phyloP scores from a whole-genome alignment of 106 monocot genomes.

The Iris macrosiphon region DNA sequence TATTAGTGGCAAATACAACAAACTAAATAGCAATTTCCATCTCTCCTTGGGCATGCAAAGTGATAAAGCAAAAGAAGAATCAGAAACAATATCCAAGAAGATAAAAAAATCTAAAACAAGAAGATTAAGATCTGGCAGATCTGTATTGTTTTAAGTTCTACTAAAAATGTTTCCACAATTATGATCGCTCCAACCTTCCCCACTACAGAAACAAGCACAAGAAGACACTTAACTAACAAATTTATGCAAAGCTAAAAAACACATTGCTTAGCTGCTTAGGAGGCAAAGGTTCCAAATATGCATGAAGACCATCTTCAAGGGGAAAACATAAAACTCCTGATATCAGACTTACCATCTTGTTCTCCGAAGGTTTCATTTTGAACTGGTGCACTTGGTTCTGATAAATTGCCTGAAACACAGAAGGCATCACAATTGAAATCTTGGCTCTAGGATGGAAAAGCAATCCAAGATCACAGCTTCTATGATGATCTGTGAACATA shows the following conservation, averaged over 20 bases:
- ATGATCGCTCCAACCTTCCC: too few species aligned
- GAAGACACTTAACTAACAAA: too few species aligned
- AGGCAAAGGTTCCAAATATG: not conserved
- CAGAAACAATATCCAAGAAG: not conserved
- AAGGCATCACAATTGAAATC: too few species aligned
- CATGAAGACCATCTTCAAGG: not conserved
- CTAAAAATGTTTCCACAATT: too few species aligned
- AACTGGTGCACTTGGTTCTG: slow-evolving; percentile 29
- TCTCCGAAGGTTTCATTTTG: slow-evolving; percentile 18
- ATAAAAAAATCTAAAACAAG: not conserved
- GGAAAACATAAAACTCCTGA: not conserved
- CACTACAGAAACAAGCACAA: too few species aligned
- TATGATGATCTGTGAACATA: not conserved
- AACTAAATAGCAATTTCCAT: not conserved
- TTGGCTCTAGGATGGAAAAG: too few species aligned
- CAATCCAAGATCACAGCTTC: too few species aligned
- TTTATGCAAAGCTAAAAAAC: too few species aligned
- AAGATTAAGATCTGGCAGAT: not conserved
- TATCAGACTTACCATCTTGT: slow-evolving; percentile 15
- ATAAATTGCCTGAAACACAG: slow-evolving; percentile 26
- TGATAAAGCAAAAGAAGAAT: not conserved
- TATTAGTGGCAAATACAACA: not conserved
- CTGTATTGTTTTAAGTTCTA: too few species aligned
- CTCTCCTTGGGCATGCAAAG: too few species aligned
- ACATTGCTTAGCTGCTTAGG: too few species aligned